Evolutionary conservation across 1,139 yeast species (phyloP).

Genomic region (Yamadazyma taylorii): DNA sequence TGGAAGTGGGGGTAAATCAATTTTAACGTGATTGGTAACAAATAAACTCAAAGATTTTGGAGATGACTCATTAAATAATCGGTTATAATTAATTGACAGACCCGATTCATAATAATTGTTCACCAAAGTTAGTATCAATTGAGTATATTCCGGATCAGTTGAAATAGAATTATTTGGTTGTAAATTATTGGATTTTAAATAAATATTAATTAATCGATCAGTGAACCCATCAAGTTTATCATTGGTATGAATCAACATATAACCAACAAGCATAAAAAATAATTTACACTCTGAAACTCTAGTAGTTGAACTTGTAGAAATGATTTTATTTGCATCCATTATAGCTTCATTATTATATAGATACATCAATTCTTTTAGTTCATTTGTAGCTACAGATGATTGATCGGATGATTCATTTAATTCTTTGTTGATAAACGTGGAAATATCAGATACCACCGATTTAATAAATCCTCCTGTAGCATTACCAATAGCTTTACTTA

Average conservation of each 20-base stretch:
- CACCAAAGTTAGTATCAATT: constrained; percentile 12
- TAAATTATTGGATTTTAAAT: constrained; percentile 24
- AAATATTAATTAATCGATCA: constrained; percentile 33
- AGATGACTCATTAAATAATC: constrained; percentile 18
- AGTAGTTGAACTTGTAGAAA: constrained; percentile 9
- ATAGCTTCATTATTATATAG: constrained; percentile 13
- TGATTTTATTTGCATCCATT: constrained; percentile 3
- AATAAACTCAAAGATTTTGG: constrained; percentile 24
- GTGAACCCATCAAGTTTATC: constrained; percentile 27
- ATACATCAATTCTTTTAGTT: constrained; percentile 25
- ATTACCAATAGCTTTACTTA: constrained; percentile 28
- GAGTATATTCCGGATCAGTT: constrained; percentile 14
- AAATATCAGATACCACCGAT: constrained; percentile 35
- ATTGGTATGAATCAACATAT: constrained; percentile 25
- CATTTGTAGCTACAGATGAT: constrained; percentile 21
- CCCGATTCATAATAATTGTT: constrained; percentile 26
- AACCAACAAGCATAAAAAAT: constrained; percentile 41
- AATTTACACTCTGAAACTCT: constrained; percentile 24
- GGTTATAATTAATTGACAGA: constrained; percentile 19
- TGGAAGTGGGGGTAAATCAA: constrained; percentile 39
- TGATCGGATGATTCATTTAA: constrained; percentile 15
- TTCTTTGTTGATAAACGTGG: constrained; percentile 37
- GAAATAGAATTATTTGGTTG: constrained; percentile 3
- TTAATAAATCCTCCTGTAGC: constrained; percentile 41
- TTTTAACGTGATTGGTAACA: constrained; percentile 25